Conservation (phyloP, 306 rosid species). For the Dalbergia cochinchinensis region DNA sequence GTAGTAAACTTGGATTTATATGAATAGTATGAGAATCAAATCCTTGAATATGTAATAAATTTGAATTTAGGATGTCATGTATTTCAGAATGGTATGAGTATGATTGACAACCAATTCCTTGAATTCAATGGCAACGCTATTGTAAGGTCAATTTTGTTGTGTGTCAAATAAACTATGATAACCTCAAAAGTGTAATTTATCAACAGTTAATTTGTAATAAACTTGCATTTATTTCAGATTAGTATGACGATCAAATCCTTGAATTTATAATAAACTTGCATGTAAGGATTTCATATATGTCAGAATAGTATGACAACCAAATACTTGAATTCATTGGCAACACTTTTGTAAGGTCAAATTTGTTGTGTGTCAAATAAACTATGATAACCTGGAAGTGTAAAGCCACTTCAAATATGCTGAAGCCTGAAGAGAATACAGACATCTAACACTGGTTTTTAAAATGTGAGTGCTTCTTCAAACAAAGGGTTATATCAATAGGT, state of each 20-base stretch:
- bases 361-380: not conserved
- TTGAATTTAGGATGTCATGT: too few species aligned
- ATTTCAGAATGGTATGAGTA: not conserved
- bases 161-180: not conserved
- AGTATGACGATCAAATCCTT: constrained; percentile 3
- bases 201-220: not conserved
- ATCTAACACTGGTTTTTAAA: not conserved
- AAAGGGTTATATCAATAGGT: not conserved
- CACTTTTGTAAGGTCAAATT: not conserved
- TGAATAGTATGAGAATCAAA: not conserved
- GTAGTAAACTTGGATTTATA: not conserved
- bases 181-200: not conserved
- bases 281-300: too few species aligned
- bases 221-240: not conserved
- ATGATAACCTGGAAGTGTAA: constrained; percentile 9
- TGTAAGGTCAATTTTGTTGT: not conserved
- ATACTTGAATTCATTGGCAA: constrained; percentile 19
- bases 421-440: not conserved
- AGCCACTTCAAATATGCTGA: not conserved
- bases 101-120: not conserved
- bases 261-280: not conserved
- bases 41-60: not conserved
- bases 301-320: not conserved
- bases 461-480: not conserved
- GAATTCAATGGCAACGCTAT: not conserved